A percentile compares a stretch with the other conserved stretches of the same genome.
Evolutionary conservation across 2,329 filamentous ascomycete genomes (phyloP).

Genomic region (Botrytis tulipae): DNA sequence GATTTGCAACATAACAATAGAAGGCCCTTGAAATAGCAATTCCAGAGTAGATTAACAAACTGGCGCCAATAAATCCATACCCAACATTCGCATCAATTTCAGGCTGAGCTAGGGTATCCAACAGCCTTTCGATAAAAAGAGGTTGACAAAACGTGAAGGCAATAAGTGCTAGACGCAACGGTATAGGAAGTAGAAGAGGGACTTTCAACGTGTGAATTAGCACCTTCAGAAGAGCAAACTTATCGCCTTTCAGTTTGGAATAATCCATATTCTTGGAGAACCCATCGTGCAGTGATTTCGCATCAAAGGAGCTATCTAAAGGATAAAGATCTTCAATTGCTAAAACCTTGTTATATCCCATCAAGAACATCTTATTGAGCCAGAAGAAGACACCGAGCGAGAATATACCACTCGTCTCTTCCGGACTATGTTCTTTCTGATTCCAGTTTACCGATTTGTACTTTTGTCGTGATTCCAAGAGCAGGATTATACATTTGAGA

Average conservation of each 20-base stretch:
- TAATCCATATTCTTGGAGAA: conserved; percentile 21
- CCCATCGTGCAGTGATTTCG: conserved; percentile 21
- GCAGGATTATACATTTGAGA: conserved; percentile 22
- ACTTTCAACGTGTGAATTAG: conserved; percentile 24
- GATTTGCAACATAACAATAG: background rate
- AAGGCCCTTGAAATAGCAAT: conserved; percentile 21
- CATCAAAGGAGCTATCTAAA: conserved; percentile 24
- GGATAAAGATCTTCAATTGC: conserved; percentile 33
- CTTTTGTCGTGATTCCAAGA: conserved; percentile 27
- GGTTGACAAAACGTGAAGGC: conserved; percentile 30
- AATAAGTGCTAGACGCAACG: conserved; percentile 26
- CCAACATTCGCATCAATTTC: conserved; percentile 20
- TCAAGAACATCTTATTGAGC: conserved; percentile 38
- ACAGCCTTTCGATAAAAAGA: conserved; percentile 21
- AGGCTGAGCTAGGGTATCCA: conserved; percentile 31
- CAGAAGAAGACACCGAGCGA: conserved; percentile 39
- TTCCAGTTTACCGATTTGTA: conserved; percentile 13
- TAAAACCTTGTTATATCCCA: conserved; percentile 35
- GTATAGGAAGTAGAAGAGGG: conserved; percentile 19
- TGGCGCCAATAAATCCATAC: conserved; percentile 29
- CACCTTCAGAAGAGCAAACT: conserved; percentile 29
- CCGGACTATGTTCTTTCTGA: conserved; percentile 22
- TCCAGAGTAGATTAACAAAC: conserved; percentile 26
- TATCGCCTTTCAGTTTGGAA: conserved; percentile 22
- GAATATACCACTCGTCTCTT: conserved; percentile 38